Percentiles rank a stretch among this genome's conserved stretches.
Conservation (phyloP, 345 rosid genomes). For the Rhodamnia rubescens region DNA sequence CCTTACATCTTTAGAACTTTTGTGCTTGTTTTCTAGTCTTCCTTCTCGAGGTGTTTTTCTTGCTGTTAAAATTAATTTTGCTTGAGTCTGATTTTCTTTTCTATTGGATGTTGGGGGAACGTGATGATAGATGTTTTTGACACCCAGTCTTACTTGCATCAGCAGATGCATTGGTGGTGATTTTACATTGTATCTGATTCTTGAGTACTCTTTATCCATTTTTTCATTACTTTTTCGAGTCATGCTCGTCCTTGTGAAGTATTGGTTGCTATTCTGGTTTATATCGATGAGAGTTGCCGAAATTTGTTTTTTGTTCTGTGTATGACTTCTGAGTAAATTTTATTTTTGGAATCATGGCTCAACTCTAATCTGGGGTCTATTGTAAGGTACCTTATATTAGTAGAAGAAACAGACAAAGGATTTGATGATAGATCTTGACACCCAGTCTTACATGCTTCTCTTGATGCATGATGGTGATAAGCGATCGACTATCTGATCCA, state of each 20-base stretch:
- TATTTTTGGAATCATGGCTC: not conserved
- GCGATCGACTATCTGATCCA: conserved; percentile 16
- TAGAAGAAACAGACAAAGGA: not conserved
- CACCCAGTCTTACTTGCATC: conserved; percentile 54
- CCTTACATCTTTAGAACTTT: not conserved
- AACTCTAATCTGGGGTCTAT: not conserved
- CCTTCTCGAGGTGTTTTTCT: not conserved
- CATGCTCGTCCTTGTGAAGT: not conserved
- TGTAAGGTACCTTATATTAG: not conserved
- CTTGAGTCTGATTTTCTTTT: not conserved
- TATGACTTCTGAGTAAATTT: not conserved
- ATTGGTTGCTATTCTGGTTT: not conserved
- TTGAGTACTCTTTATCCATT: not conserved
- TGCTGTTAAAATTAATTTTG: not conserved
- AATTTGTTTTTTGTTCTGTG: not conserved
- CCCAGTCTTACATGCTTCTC: conserved; percentile 26
- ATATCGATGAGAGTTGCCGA: not conserved
- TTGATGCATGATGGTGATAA: conserved; percentile 19
- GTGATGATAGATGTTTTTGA: conserved; percentile 35
- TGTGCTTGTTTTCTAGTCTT: not conserved
- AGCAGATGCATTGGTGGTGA: conserved; percentile 22
- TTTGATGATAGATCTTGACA: conserved; percentile 33
- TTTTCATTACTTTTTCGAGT: not conserved
- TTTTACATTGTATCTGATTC: conserved; percentile 24
- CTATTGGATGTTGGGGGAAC: not conserved